Base-by-base conservation (phyloP, 495 filamentous ascomycete species). In the Aspergillus incahuasiensis region DNA sequence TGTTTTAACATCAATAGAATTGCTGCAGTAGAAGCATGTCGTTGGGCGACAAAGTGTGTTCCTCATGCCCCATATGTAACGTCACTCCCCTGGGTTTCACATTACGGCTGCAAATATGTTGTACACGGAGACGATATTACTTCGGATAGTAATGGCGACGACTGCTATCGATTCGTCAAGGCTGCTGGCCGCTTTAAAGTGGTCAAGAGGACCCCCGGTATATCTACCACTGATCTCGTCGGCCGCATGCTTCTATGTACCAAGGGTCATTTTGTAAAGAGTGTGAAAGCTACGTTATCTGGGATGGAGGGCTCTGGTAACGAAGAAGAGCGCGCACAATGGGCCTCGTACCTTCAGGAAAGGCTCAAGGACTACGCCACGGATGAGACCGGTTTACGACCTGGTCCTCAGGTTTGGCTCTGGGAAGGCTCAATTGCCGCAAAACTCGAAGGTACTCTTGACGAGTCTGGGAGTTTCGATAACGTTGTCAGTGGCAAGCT, bases 131-230 rank as follows among this genome's bases (percentile, higher is more conserved):
- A 91, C 61, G 90, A 95, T 63, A 88, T 97, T 42, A 90, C 89
- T 2, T 91, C 91, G 1, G 84, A 95, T 61, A 86, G 83, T 54
- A 82, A 81, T 41, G 91, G 94, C 8, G 84, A 95, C 65, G 94
- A 99, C 72, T 97, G 95, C 73, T 99, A 99, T 71, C 85, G 95
- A 57, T 96, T 87, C 67, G 94, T 99, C 50, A 97, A 97, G 70
- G 85, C 85, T 21, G 92, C 91, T 13, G 86, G 86, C 18, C 82
- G 94, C 7, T 97, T 99, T 78, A 86, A 88, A 64, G 89, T 97
- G 13, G 94, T 99, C 18, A 92, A 92, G 72, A 78, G 94, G n/a
- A 97, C 95, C 0, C 92, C 92, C 0, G 90, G 90, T 30, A 99
- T 99, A 58, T 95, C 89, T 5, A 99, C 94, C 1, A 99, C 94